These are phyloP conservation scores for Xylariaceae sp. DNA, from an alignment of 2,329 filamentous ascomycete genomes.

Conservation along the genomic window DNA sequence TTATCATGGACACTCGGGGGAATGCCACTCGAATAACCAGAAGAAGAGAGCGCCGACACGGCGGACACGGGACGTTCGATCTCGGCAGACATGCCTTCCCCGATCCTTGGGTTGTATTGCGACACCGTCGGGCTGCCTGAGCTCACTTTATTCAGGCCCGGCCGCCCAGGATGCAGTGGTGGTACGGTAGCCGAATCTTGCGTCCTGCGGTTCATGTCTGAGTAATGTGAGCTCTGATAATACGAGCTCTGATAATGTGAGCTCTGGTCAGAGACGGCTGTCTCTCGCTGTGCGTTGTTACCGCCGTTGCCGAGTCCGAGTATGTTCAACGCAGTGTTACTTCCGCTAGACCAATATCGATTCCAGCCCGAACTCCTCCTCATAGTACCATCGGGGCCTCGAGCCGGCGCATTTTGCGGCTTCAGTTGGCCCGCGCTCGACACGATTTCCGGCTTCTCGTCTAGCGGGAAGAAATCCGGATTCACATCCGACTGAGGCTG, in stretches of 20 bases:
- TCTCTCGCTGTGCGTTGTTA: conserved; percentile 36
- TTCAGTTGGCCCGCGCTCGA: conserved; percentile 16
- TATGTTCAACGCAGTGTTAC: conserved; percentile 58
- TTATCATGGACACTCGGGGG: conserved; percentile 54
- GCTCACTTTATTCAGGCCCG: conserved; percentile 57
- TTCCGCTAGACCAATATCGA: conserved; percentile 68
- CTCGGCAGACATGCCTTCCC: conserved; percentile 52
- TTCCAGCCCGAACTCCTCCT: conserved; percentile 69
- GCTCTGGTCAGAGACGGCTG: conserved; percentile 46
- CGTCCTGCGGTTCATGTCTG: conserved; percentile 42
- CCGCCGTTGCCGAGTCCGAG: conserved; percentile 47
- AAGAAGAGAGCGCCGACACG: conserved; percentile 40
- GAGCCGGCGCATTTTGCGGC: conserved; percentile 28
- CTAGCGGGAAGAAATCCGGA: conserved; percentile 13
- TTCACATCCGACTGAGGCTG: conserved; percentile 40
- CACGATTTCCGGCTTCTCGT: conserved; percentile 17
- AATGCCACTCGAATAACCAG: conserved; percentile 57
- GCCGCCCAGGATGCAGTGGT: conserved; percentile 57
- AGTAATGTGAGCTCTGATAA: conserved; percentile 55
- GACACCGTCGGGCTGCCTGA: conserved; percentile 64
- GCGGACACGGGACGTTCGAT: conserved; percentile 52
- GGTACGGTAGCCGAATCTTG: conserved; percentile 63
- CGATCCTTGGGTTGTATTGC: conserved; percentile 44
- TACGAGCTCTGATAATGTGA: conserved; percentile 51
- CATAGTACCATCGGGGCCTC: conserved; percentile 32